phyloP scores from a whole-genome alignment of 495 filamentous ascomycete genomes.

The Trichoderma virens region DNA sequence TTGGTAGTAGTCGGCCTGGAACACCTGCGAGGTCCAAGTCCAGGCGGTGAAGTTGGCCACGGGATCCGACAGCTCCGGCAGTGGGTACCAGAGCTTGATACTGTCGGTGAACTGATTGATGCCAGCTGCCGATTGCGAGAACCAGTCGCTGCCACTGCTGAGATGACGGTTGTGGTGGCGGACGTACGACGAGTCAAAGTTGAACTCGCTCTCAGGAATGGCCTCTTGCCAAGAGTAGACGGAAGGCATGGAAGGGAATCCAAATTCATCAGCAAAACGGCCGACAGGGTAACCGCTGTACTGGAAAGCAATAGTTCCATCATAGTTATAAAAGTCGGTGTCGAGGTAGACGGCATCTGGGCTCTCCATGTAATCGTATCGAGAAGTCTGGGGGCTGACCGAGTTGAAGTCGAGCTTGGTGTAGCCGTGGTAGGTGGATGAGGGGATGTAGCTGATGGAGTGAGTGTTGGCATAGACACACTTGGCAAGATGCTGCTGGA shows the following conservation, averaged over 20 bases:
- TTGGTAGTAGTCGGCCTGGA: conserved; percentile 61
- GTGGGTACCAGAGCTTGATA: conserved; percentile 50
- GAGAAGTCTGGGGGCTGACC: conserved; percentile 49
- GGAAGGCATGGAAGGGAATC: conserved; percentile 60
- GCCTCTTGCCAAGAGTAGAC: conserved; percentile 54
- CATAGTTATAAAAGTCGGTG: conserved; percentile 65
- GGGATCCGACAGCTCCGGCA: conserved; percentile 47
- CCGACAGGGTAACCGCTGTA: conserved; percentile 49
- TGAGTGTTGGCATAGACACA: conserved; percentile 56
- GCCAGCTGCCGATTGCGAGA: conserved; percentile 40
- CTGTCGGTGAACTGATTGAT: conserved; percentile 39
- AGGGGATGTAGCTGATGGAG: conserved; percentile 61
- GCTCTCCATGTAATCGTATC: conserved; percentile 50
- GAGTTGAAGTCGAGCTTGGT: conserved; percentile 48
- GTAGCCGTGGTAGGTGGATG: conserved; percentile 59
- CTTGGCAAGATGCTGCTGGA: conserved; percentile 50
- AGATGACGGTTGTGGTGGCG: conserved; percentile 56
- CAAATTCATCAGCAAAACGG: conserved; percentile 62
- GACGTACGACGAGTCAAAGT: conserved; percentile 54
- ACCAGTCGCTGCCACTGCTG: background rate
- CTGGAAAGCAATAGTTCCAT: conserved; percentile 49
- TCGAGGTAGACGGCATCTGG: conserved; percentile 54
- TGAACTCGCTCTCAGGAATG: conserved; percentile 39
- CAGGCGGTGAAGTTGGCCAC: conserved; percentile 64
- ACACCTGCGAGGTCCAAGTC: conserved; percentile 59